Evolutionary conservation across 768 basidiomycete genomes (phyloP), one percentile per base, ranked within the genome.

Genomic region (Panaeolus cyanescens): DNA sequence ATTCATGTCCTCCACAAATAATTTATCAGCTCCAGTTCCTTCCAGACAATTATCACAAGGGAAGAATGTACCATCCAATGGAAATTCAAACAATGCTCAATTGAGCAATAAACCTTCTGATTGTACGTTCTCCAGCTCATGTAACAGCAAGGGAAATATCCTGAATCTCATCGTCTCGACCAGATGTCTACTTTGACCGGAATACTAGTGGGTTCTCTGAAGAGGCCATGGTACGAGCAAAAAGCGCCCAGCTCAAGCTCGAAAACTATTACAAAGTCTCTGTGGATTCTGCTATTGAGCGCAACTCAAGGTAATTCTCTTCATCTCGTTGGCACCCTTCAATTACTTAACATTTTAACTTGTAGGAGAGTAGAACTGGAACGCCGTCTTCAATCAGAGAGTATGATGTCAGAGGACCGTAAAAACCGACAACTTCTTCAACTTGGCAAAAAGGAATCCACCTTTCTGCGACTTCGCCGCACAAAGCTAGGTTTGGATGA

Each of bases 251-350:
- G 74, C 80, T 98, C 77, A 97, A 96, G 76, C 83, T 99, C 56
- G 97, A 99, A 77, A 90, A 96, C 72, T 97, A 89, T 72, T 99
- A 98, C 78, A 97, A 98, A 75, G 89, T 97, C 37, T 93, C 93
- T 1, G 97, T 99, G 39, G 95, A 98, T 72, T 85, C 91, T 45
- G 96, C 96, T 12, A 93, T 99, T 50, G 95, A 96, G 70, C 82
- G 97, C 56, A 98, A 98, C 72, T 85, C 88, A 57, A 86, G 96
- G 95, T 95, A 75, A 71, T 37, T 32, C 20, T 6, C 34, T 42
- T 31, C 19, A 17, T 3, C 5, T 28, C 6, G 7, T 4, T 30
- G 39, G 2, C 37, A 31, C 36, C 9, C 50, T 28, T 13, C 28
- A 37, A 31, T 28, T 39, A 19, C 3, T 20, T 45, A 32, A 45